phyloP scores from a whole-genome alignment of 495 filamentous ascomycete genomes.

The Cudoniella acicularis region DNA sequence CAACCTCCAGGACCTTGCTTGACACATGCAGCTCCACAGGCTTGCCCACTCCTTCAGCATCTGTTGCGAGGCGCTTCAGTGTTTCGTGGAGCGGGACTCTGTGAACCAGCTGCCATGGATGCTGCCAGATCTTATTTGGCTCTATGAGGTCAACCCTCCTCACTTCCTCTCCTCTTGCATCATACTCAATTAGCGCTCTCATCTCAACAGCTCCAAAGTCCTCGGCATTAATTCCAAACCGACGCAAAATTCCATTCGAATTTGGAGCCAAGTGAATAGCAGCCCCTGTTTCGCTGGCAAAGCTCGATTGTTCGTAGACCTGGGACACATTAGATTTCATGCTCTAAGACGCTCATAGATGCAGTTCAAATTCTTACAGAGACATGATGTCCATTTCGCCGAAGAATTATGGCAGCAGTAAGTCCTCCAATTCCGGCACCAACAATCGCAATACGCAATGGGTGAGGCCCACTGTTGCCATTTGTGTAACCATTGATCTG shows the following conservation, averaged over 20 bases:
- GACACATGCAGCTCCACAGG: slow-evolving; percentile 40
- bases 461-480: neutral
- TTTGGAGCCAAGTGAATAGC: slow-evolving; percentile 55
- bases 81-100: slow-evolving; percentile 43
- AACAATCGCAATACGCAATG: slow-evolving; percentile 34
- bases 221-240: slow-evolving; percentile 38
- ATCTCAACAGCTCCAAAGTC: slow-evolving; percentile 30
- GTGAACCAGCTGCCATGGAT: slow-evolving; percentile 51
- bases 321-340: slow-evolving; percentile 18
- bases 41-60: slow-evolving; percentile 30
- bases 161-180: neutral
- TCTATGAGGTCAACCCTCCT: slow-evolving; percentile 30
- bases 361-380: slow-evolving; percentile 30
- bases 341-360: slow-evolving; percentile 8
- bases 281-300: slow-evolving; percentile 51
- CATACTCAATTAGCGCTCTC: slow-evolving; percentile 33
- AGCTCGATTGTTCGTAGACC: slow-evolving; percentile 50
- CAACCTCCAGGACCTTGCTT: slow-evolving; percentile 41
- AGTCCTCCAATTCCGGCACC: slow-evolving; percentile 56
- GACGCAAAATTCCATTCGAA: slow-evolving; percentile 43
- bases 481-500: neutral
- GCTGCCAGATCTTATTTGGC: slow-evolving; percentile 39
- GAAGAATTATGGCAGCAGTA: slow-evolving; percentile 48
- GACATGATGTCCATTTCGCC: slow-evolving; percentile 52
- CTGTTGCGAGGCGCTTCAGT: slow-evolving; percentile 38